phyloP scores from a whole-genome alignment of 257 asterid genomes.

The Voacanga thouarsii region DNA sequence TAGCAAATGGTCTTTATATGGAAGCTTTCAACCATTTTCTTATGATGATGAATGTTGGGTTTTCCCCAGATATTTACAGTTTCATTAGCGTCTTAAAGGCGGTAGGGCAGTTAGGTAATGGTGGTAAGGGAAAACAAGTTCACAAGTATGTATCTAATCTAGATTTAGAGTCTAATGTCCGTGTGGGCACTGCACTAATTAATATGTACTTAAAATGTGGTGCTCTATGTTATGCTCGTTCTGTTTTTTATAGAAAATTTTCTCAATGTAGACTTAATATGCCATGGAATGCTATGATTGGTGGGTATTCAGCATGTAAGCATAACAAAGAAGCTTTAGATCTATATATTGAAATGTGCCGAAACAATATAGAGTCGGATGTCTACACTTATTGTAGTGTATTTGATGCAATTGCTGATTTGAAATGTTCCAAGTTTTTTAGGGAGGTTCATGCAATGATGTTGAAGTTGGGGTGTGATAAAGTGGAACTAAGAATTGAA shows the following conservation, averaged over 20 bases:
- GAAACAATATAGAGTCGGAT: conserved; percentile 34
- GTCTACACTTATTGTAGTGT: conserved; percentile 50
- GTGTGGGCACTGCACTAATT: conserved; percentile 49
- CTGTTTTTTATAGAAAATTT: conserved; percentile 32
- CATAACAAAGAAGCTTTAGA: conserved; percentile 36
- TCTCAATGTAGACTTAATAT: conserved; percentile 32
- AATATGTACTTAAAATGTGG: conserved; percentile 53
- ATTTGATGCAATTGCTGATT: conserved; percentile 39
- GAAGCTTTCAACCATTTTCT: conserved; percentile 42
- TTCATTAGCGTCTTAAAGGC: conserved; percentile 46
- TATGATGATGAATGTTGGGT: conserved; percentile 43
- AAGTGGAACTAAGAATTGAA: no score
- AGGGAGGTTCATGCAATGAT: no score
- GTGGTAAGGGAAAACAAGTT: conserved; percentile 38
- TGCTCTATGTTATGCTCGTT: conserved; percentile 36
- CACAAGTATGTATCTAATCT: conserved; percentile 34
- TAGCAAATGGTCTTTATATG: conserved; percentile 37
- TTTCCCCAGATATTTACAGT: conserved; percentile 38
- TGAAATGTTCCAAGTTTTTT: no score
- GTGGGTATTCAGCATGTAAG: conserved; percentile 34
- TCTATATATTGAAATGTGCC: conserved; percentile 36
- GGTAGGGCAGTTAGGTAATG: conserved; percentile 42
- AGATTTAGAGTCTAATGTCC: conserved; percentile 34
- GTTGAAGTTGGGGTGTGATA: no score
- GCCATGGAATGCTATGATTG: conserved; percentile 61